Conservation (phyloP, 106 monocot species). For the Cymbidium sinense region DNA sequence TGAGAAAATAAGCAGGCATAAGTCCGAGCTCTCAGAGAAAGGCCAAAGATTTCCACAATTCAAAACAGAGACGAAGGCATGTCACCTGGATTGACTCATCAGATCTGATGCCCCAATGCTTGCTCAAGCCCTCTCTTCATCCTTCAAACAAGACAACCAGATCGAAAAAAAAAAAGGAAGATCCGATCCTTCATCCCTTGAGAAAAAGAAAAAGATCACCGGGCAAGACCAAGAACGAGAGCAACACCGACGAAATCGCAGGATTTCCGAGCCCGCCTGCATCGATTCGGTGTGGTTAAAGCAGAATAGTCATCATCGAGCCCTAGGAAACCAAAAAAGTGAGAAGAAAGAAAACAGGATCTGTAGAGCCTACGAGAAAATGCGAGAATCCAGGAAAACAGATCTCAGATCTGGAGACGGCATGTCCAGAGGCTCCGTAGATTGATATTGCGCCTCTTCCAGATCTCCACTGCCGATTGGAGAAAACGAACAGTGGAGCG, state of each 20-base stretch:
- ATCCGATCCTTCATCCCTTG: neutral
- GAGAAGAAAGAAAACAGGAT: neutral
- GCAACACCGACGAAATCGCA: neutral
- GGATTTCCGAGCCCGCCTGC: neutral
- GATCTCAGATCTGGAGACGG: neutral
- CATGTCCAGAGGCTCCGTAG: neutral
- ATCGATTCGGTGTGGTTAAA: neutral
- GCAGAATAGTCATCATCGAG: neutral
- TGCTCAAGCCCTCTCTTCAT: neutral
- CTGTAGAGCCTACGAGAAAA: conserved; percentile 2
- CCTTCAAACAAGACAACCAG: neutral
- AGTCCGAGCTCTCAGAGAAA: neutral
- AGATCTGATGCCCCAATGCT: neutral
- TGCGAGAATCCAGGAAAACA: neutral
- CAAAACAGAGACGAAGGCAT: neutral
- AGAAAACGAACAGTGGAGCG: neutral
- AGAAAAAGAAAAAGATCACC: neutral
- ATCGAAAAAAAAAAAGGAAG: neutral
- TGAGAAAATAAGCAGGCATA: neutral
- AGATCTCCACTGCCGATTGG: neutral
- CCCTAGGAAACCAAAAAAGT: neutral
- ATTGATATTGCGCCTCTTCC: neutral
- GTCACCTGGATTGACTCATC: neutral
- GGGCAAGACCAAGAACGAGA: neutral
- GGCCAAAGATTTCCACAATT: neutral